Base-by-base conservation (phyloP, 208 protist species). In the Acanthamoeba culbertsoni region DNA sequence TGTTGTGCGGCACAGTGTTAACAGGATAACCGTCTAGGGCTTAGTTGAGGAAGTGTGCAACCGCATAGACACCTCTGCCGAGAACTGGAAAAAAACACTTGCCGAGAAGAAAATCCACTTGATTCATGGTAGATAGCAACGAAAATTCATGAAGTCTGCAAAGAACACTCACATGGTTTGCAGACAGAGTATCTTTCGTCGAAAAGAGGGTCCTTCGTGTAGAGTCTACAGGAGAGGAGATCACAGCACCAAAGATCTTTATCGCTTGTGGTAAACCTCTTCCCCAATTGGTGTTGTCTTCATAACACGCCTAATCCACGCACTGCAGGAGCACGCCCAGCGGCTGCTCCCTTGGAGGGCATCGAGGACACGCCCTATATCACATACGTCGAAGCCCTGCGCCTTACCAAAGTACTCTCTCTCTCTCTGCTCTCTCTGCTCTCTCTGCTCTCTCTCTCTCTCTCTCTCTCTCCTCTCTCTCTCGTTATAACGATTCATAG, bases 171-270 rank as follows among this genome's bases (percentile, higher is more conserved):
- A 55, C 48, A 55, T 8, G 53, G 23, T 20, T 26, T 59, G 20
- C 40, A 46, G 37, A 92, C 55, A 3, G 51, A 26, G 93, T 45
- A 14, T 42, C 26, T 18, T 95, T 95, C 77, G 33, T 95, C 31
- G 93, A 75, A 6, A 51, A 94, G 53, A 51, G 59, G 46, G 90
- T 92, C 1, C 45, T 94, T 6, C 0, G 63, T 51, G 59, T 86
- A 0, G 93, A 62, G 68, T 48, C 33, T 7, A 77, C 68, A 5
- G 48, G 26, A n/a, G 28, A 82, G 37, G 63, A 62, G 12, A 26
- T 93, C n/a, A 94, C 57, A 26, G 93, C 57, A 31, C 89, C 94
- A 40, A 42, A 71, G 37, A 88, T 95, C 35, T 95, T 95, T 71
- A 55, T 95, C 14, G 93, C 71, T 26, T 37, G 40, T 10, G 93